phyloP scores from a whole-genome alignment of 1,284 basidiomycete genomes.

The Tilletia indica region DNA sequence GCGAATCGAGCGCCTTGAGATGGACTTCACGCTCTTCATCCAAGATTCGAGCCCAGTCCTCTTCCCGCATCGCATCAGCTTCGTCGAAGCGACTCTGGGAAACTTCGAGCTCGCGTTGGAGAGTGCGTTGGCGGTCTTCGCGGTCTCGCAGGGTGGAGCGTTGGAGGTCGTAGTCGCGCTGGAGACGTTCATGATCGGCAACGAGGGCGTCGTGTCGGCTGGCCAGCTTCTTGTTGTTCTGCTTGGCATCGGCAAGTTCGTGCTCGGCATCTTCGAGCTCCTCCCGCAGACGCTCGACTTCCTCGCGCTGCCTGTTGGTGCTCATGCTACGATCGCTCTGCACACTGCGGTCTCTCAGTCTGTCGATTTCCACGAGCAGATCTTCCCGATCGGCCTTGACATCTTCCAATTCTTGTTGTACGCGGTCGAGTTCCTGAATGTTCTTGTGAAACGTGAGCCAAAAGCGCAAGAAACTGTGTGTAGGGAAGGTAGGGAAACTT shows the following conservation, averaged over 20 bases:
- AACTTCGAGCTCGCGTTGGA: constrained; percentile 37
- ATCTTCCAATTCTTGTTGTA: constrained; percentile 13
- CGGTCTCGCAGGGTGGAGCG: constrained; percentile 25
- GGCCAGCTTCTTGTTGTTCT: constrained; percentile 38
- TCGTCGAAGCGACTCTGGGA: constrained; percentile 38
- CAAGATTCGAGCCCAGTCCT: constrained; percentile 30
- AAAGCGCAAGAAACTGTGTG: neutral
- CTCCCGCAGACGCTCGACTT: constrained; percentile 31
- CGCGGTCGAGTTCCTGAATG: neutral
- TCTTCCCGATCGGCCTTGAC: constrained; percentile 12
- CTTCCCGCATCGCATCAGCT: constrained; percentile 37
- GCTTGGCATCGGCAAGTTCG: constrained; percentile 32
- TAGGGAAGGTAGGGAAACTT: neutral
- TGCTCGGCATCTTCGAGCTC: constrained; percentile 28
- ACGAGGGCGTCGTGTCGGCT: constrained; percentile 37
- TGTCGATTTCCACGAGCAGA: neutral
- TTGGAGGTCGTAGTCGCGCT: constrained; percentile 37
- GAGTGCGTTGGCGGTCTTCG: constrained; percentile 28
- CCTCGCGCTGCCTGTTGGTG: constrained; percentile 19
- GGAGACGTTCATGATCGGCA: constrained; percentile 37
- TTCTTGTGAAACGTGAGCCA: neutral
- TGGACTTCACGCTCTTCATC: constrained; percentile 23
- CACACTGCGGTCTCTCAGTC: neutral
- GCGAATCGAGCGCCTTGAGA: constrained; percentile 22
- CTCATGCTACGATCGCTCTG: constrained; percentile 14